phyloP scores from a whole-genome alignment of 2,329 filamentous ascomycete genomes.

The Emergomyces orientalis region DNA sequence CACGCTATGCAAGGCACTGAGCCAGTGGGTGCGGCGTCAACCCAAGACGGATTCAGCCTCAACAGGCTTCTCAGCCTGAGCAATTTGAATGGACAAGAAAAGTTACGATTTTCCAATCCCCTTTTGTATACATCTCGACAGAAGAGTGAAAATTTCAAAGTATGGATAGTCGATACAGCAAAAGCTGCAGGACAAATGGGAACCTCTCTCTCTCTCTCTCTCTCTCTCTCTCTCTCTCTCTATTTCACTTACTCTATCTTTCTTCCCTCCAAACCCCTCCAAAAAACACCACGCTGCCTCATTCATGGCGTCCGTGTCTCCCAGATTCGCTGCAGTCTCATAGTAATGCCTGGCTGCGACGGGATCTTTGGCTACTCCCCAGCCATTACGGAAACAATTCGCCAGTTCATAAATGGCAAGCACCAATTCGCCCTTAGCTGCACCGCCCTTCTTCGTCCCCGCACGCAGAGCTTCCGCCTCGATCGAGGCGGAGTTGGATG shows the following conservation, averaged over 20 bases:
- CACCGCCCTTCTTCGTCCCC: constrained; percentile 84
- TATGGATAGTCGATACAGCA: not conserved
- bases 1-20: constrained; percentile 9
- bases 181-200: not conserved
- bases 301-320: constrained; percentile 96
- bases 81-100: not conserved
- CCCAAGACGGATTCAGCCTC: not conserved
- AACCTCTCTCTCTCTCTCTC: not conserved
- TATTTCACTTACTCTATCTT: constrained; percentile 75
- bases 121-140: not conserved
- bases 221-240: not conserved
- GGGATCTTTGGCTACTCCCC: constrained; percentile 81
- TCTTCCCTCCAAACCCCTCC: constrained; percentile 93
- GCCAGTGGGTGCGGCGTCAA: not conserved
- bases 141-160: not conserved
- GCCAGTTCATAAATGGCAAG: constrained; percentile 88
- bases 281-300: constrained; percentile 93
- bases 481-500: constrained; percentile 78
- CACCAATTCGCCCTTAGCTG: constrained; percentile 90
- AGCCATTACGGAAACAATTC: constrained; percentile 75
- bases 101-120: not conserved
- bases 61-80: not conserved
- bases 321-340: constrained; percentile 91
- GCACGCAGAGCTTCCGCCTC: constrained; percentile 77
- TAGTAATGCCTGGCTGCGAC: constrained; percentile 86